Evolutionary conservation across 2,329 filamentous ascomycete species (phyloP).

Genomic region (Pseudocercospora pini-densiflorae): DNA sequence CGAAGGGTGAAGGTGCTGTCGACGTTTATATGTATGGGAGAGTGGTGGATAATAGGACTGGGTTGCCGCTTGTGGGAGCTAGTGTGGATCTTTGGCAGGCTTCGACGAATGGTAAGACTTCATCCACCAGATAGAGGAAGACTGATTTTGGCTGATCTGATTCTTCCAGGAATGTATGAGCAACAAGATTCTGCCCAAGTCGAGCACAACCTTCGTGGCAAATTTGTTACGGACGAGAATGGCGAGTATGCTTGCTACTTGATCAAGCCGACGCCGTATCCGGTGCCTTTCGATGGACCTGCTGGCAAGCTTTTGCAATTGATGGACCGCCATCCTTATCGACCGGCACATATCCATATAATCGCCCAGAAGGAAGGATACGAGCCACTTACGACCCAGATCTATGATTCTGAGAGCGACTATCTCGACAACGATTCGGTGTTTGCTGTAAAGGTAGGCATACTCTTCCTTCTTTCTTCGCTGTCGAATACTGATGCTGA

Average conservation of each 20-base stretch:
- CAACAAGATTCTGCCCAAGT: conserved; percentile 73
- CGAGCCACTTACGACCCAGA: conserved; percentile 75
- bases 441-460: conserved; percentile 11
- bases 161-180: conserved; percentile 59
- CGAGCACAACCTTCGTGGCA: conserved; percentile 75
- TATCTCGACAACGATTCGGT: conserved; percentile 27
- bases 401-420: conserved; percentile 62
- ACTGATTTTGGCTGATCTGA: not conserved
- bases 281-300: conserved; percentile 29
- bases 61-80: conserved; percentile 67
- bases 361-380: conserved; percentile 55
- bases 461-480: not conserved
- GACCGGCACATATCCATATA: conserved; percentile 66
- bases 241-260: conserved; percentile 31
- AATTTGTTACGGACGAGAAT: conserved; percentile 65
- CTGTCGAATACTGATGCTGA: not conserved
- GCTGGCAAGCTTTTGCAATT: conserved; percentile 60
- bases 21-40: conserved; percentile 68
- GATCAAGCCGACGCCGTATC: conserved; percentile 33
- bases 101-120: conserved; percentile 62
- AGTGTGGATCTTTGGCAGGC: conserved; percentile 81
- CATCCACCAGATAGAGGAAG: not conserved
- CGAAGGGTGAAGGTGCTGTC: conserved; percentile 55
- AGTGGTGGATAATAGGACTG: conserved; percentile 62
- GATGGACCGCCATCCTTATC: conserved; percentile 64